These are phyloP conservation scores for Ogataea thermomethanolica DNA, from an alignment of 805 yeast genomes.

Conservation along the genomic window DNA sequence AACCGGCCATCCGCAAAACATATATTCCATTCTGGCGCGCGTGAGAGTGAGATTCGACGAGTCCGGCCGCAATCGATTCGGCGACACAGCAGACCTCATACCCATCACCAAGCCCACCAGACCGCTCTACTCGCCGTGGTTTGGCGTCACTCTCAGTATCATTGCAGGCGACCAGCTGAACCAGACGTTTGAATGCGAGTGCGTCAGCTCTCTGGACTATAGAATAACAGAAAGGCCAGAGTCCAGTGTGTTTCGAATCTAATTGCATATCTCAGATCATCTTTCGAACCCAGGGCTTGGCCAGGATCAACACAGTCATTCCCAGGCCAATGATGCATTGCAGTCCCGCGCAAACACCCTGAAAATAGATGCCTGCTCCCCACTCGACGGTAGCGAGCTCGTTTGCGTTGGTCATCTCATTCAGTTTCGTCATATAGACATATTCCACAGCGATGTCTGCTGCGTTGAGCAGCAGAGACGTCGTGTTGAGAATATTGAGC, in stretches of 20 bases:
- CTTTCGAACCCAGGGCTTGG: conserved; percentile 18
- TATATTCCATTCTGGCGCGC: conserved; percentile 40
- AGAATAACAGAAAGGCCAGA: conserved; percentile 63
- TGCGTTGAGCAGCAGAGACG: conserved; percentile 11
- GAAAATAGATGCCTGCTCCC: conserved; percentile 20
- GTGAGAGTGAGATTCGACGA: conserved; percentile 74
- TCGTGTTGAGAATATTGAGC: conserved; percentile 7
- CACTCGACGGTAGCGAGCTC: conserved; percentile 18
- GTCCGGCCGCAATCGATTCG: conserved; percentile 62
- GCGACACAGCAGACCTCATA: conserved; percentile 58
- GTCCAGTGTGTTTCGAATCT: conserved; percentile 36
- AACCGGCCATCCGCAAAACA: conserved; percentile 29
- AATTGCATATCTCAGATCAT: conserved; percentile 3
- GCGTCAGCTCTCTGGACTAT: conserved; percentile 61
- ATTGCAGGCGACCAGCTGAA: conserved; percentile 53
- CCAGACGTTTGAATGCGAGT: conserved; percentile 38
- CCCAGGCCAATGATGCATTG: conserved; percentile 17
- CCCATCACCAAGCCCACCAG: conserved; percentile 33
- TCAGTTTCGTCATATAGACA: conserved; percentile 17
- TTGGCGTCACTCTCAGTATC: conserved; percentile 59
- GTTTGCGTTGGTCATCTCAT: conserved; percentile 13
- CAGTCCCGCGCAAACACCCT: conserved; percentile 9
- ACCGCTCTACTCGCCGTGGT: conserved; percentile 66
- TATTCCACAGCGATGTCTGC: conserved; percentile 15
- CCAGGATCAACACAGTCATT: conserved; percentile 10